Evolutionary conservation across 441 rosid species (phyloP).

Genomic region (Gossypium davidsonii): DNA sequence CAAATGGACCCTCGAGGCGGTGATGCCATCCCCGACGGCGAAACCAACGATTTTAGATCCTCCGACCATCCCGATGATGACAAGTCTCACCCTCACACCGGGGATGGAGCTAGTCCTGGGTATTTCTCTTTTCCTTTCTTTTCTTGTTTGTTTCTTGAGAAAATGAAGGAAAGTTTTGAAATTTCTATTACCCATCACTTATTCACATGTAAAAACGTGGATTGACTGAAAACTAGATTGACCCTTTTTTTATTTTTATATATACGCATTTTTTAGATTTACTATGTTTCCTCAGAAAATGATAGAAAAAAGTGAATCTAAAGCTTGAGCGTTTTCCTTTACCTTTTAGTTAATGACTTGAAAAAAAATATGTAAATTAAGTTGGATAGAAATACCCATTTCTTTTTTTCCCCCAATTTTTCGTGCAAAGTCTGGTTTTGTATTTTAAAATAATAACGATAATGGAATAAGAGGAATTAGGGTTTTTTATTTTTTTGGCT

Average conservation of each 20-base stretch:
- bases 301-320: neutral
- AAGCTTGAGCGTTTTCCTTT: neutral
- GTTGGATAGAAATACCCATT: neutral
- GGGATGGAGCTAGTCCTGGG: constrained; percentile 17
- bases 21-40: neutral
- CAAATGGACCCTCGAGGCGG: constrained; percentile 14
- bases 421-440: neutral
- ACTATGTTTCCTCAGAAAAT: neutral
- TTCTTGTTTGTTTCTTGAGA: neutral
- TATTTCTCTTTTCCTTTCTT: neutral
- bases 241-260: neutral
- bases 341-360: neutral
- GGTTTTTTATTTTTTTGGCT: neutral
- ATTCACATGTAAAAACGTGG: neutral
- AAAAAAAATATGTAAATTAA: neutral
- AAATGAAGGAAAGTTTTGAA: neutral
- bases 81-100: constrained; percentile 8
- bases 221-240: neutral
- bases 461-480: neutral
- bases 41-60: neutral
- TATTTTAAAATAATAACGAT: neutral
- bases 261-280: neutral
- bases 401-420: neutral
- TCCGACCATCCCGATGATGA: neutral
- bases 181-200: constrained; percentile 1